Conservation (phyloP, 148 eudicot genomes). For the Fagopyrum tataricum region DNA sequence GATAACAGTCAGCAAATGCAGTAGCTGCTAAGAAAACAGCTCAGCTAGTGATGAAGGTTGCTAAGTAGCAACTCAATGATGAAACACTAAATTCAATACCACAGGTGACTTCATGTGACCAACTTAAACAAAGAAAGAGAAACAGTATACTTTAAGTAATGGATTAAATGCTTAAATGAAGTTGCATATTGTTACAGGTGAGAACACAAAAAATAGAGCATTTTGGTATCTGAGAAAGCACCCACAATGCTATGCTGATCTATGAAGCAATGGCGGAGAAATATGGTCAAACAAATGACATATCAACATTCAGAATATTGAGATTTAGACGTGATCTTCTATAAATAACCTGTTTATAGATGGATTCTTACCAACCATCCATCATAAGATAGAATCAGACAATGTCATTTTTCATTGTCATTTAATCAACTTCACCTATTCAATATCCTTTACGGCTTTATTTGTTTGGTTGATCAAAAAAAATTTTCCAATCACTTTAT, state of each 20-base stretch:
- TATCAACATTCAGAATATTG: neutral
- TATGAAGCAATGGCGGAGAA: neutral
- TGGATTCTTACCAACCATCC: neutral
- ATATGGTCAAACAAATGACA: neutral
- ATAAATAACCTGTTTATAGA: neutral
- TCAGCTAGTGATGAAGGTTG: neutral
- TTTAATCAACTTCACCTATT: too few species aligned
- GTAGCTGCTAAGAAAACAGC: neutral
- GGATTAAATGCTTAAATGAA: neutral
- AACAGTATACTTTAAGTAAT: neutral
- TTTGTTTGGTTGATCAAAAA: too few species aligned
- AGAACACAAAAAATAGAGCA: neutral
- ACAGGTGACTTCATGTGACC: neutral
- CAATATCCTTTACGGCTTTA: too few species aligned
- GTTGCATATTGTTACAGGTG: neutral
- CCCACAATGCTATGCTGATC: neutral
- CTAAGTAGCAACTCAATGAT: neutral
- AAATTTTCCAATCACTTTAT: too few species aligned
- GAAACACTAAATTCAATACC: neutral
- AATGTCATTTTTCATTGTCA: too few species aligned
- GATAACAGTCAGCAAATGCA: neutral
- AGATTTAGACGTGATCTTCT: neutral
- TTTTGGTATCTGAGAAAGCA: neutral
- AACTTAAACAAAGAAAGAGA: neutral
- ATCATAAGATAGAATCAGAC: neutral